These are phyloP conservation scores for Gardenia jasminoides DNA, from an alignment of 257 asterid species.

Conservation along the genomic window DNA sequence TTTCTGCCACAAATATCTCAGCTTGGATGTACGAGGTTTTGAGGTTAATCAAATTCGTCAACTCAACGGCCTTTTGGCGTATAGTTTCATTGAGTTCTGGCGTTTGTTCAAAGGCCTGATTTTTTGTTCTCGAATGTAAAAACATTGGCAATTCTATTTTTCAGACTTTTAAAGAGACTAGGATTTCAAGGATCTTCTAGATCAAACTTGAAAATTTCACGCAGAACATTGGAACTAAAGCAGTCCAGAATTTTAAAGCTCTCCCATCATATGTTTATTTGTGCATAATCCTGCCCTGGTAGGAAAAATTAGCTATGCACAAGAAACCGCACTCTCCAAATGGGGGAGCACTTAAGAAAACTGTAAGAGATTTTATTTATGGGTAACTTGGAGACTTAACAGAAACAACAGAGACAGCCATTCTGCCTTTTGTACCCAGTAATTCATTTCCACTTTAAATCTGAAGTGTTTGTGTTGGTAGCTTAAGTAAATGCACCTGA, in stretches of 20 bases:
- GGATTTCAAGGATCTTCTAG: neutral
- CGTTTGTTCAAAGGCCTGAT: neutral
- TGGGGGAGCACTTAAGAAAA: neutral
- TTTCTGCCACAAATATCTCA: neutral
- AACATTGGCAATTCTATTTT: neutral
- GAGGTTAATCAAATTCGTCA: neutral
- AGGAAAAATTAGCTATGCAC: neutral
- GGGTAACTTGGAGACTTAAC: neutral
- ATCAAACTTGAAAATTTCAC: neutral
- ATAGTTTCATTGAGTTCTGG: neutral
- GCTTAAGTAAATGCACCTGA: neutral
- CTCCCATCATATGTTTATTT: neutral
- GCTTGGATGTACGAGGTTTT: neutral
- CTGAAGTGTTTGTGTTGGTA: neutral
- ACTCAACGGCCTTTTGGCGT: neutral
- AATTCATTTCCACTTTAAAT: neutral
- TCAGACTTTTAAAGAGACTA: neutral
- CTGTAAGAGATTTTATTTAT: neutral
- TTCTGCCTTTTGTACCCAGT: neutral
- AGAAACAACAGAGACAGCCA: neutral
- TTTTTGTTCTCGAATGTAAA: neutral
- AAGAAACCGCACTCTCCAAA: neutral
- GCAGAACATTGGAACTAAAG: neutral
- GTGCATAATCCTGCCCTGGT: neutral
- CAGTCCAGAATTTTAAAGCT: neutral